Percentiles rank a stretch among this genome's conserved stretches.
Conservation (phyloP, 208 protist genomes). For the Crithidia thermophila region DNA sequence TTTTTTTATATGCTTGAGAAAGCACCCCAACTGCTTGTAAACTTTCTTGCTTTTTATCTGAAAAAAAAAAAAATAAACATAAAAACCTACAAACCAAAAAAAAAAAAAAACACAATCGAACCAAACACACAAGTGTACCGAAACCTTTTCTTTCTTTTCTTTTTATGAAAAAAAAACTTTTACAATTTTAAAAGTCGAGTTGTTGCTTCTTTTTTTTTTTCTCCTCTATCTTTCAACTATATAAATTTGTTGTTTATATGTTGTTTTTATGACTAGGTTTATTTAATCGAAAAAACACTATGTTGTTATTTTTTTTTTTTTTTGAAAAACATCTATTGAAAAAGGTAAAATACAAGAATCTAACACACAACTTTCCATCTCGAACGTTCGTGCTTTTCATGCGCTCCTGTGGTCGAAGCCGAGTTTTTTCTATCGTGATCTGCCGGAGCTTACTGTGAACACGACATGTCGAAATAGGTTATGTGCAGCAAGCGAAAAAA, state of each 20-base stretch:
- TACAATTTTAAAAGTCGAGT: no score
- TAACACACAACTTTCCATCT: no score
- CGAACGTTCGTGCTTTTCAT: no score
- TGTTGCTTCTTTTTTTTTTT: slow-evolving; percentile 4
- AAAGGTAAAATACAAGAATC: no score
- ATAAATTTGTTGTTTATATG: background rate
- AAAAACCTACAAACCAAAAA: no score
- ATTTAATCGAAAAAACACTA: background rate
- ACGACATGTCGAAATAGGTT: no score
- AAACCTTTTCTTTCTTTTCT: background rate
- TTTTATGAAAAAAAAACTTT: no score
- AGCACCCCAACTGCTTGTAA: background rate
- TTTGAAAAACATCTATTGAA: background rate
- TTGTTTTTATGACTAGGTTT: background rate
- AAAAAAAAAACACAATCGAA: slow-evolving; percentile 6
- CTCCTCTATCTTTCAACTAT: background rate
- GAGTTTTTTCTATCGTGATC: no score
- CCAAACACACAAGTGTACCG: no score
- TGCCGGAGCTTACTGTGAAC: no score
- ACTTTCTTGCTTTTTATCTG: slow-evolving; percentile 4
- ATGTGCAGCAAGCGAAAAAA: no score
- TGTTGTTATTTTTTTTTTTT: background rate
- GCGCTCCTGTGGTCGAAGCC: no score
- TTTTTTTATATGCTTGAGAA: background rate
- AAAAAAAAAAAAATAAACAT: slow-evolving; percentile 21